phyloP scores from a whole-genome alignment of 2,329 filamentous ascomycete species.

The Talaromyces pinophilus region DNA sequence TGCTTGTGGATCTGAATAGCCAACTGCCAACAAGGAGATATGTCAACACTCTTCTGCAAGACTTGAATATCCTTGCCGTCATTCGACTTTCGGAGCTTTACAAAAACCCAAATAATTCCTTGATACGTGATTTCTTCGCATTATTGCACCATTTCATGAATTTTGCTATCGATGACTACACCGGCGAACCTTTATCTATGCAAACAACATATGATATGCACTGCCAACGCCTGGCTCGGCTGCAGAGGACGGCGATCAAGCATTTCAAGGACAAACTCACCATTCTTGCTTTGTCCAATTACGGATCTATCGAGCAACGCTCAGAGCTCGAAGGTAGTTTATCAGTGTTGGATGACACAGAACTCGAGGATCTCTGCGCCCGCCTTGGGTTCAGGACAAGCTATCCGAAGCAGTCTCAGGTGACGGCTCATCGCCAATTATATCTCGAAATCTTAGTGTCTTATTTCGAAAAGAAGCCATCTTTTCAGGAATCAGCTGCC shows the following conservation, averaged over 20 bases:
- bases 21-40: conserved; percentile 93
- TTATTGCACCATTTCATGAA: conserved; percentile 84
- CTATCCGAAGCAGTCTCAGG: conserved; percentile 72
- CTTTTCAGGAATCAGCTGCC: conserved; percentile 77
- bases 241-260: conserved; percentile 77
- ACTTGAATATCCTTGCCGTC: conserved; percentile 78
- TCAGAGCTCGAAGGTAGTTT: conserved; percentile 77
- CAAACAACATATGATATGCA: conserved; percentile 78
- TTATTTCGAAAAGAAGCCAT: conserved; percentile 72
- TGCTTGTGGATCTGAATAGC: conserved; percentile 86
- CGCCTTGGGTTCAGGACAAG: conserved; percentile 74
- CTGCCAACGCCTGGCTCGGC: conserved; percentile 70
- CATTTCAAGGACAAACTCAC: conserved; percentile 87
- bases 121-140: conserved; percentile 76
- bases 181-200: conserved; percentile 71
- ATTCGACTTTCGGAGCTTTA: conserved; percentile 78
- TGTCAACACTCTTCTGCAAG: conserved; percentile 82
- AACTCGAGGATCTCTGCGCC: conserved; percentile 68
- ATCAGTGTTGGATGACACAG: conserved; percentile 69
- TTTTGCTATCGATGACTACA: conserved; percentile 91
- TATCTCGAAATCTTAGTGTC: conserved; percentile 69
- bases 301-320: conserved; percentile 79
- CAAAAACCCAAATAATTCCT: conserved; percentile 69
- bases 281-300: conserved; percentile 90
- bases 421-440: conserved; percentile 60